Percentiles rank a stretch among this genome's conserved stretches.
phyloP scores from a whole-genome alignment of 2,329 filamentous ascomycete genomes.

The Penicillium sp. region DNA sequence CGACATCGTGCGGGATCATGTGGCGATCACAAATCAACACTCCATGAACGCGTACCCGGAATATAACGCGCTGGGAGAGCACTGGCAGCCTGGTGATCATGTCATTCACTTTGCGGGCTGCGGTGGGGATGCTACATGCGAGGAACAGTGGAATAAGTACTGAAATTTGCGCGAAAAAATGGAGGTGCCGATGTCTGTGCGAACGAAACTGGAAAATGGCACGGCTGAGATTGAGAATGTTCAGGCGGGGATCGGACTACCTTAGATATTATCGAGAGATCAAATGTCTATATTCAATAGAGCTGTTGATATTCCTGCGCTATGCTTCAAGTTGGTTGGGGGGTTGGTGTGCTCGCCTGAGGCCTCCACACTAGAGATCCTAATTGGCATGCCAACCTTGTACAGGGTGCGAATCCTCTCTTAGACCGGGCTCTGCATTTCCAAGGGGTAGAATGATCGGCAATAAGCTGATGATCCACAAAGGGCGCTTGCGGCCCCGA shows the following conservation, averaged over 20 bases:
- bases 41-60: conserved; percentile 11
- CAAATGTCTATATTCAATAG: not conserved
- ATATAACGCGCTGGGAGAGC: conserved; percentile 5
- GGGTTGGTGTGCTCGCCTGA: no score
- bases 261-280: not conserved
- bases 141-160: conserved; percentile 6
- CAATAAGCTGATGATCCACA: not conserved
- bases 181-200: conserved; percentile 1
- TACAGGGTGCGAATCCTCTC: not conserved
- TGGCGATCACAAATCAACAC: conserved; percentile 4
- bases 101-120: conserved; percentile 13
- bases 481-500: not conserved
- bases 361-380: not conserved
- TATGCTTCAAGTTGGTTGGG: no score
- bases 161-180: conserved; percentile 8
- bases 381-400: not conserved
- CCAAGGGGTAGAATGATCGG: not conserved
- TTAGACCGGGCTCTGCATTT: no score
- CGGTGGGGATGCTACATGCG: not conserved
- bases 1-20: conserved; percentile 6
- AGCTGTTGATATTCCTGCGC: not conserved
- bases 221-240: conserved; percentile 7
- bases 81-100: conserved; percentile 8
- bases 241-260: not conserved
- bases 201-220: conserved; percentile 2